Conservation (phyloP, 768 basidiomycete species). For the Jaapia argillacea region DNA sequence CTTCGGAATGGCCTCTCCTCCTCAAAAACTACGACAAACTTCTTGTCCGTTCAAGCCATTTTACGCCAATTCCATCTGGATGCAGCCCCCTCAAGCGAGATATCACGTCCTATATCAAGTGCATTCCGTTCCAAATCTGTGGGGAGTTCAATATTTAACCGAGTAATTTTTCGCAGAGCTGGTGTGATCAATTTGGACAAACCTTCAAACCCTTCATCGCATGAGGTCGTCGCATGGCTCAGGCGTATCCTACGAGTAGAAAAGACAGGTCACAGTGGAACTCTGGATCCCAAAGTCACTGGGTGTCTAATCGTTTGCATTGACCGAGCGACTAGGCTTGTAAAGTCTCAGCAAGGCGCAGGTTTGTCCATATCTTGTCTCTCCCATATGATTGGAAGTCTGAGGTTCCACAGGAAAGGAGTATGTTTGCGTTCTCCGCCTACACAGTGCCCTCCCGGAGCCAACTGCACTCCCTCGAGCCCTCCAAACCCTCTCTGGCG, state of each 20-base stretch:
- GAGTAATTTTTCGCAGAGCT: slow-evolving; percentile 43
- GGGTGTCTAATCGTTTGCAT: slow-evolving; percentile 99
- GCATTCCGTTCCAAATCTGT: slow-evolving; percentile 11
- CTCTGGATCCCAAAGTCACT: slow-evolving; percentile 97
- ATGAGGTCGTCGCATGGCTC: slow-evolving; percentile 99
- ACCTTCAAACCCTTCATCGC: slow-evolving; percentile 97
- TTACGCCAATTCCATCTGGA: slow-evolving; percentile 93
- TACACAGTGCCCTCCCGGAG: slow-evolving; percentile 75
- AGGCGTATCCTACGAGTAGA: slow-evolving; percentile 93
- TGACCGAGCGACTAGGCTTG: slow-evolving; percentile 93
- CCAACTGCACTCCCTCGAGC: slow-evolving; percentile 86
- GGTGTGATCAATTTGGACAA: slow-evolving; percentile 99
- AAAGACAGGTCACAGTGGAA: slow-evolving; percentile 98
- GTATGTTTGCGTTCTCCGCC: slow-evolving; percentile 92
- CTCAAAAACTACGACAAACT: slow-evolving; percentile 99
- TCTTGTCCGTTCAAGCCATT: slow-evolving; percentile 89
- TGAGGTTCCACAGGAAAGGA: slow-evolving; percentile 64
- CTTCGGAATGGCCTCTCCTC: slow-evolving; percentile 94
- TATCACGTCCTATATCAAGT: slow-evolving; percentile 87
- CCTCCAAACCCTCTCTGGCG: slow-evolving; percentile 93
- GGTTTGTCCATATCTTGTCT: slow-evolving; percentile 34
- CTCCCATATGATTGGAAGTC: neutral
- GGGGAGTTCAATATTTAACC: neutral
- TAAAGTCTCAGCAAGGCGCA: slow-evolving; percentile 98
- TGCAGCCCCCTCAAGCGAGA: slow-evolving; percentile 94